These are phyloP conservation scores for Colletotrichum sp. DNA, from an alignment of 2,329 filamentous ascomycete species.

Conservation along the genomic window DNA sequence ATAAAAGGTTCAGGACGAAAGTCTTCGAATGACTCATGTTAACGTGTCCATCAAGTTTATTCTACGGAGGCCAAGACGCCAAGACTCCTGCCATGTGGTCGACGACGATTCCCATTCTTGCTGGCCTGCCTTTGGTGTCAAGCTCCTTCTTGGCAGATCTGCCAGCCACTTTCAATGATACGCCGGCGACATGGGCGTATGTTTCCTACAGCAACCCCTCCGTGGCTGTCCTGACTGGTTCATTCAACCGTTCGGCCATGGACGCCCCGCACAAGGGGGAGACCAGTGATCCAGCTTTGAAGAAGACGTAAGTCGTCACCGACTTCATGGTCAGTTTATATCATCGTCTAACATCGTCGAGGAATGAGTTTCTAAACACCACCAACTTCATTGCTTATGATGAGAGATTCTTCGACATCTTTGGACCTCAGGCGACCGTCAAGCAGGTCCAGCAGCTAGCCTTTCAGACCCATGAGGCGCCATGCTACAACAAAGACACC, in stretches of 20 bases:
- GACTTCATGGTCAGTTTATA: fast-evolving
- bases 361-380: not conserved
- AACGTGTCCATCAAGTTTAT: not conserved
- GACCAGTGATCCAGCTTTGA: not conserved
- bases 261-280: not conserved
- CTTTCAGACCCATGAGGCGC: not conserved
- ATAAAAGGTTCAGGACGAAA: not conserved
- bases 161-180: not conserved
- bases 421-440: not conserved
- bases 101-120: not conserved
- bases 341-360: not conserved
- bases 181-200: not conserved
- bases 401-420: not conserved
- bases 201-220: not conserved
- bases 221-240: not conserved
- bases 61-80: not conserved
- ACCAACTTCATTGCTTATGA: not conserved
- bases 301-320: not conserved
- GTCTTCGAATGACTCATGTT: not conserved
- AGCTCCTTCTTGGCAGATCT: not conserved
- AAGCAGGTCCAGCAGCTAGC: not conserved
- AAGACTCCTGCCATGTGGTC: not conserved
- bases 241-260: not conserved
- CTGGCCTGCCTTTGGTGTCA: not conserved
- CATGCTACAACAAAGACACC: not conserved